Percentiles rank a stretch among this genome's conserved stretches.
phyloP scores from a whole-genome alignment of 2,329 filamentous ascomycete genomes.

The Gyromitra esculenta region DNA sequence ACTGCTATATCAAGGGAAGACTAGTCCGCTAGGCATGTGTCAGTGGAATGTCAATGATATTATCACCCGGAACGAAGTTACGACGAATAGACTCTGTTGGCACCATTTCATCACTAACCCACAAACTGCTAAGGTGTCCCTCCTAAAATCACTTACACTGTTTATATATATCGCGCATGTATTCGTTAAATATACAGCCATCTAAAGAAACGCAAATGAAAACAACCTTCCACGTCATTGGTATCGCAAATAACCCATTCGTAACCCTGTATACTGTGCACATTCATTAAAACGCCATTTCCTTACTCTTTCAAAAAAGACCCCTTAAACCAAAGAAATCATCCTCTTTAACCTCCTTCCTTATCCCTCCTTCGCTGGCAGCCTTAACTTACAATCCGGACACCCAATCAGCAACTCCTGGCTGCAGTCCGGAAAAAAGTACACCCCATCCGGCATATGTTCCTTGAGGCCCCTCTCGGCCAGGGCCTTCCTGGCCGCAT shows the following conservation, averaged over 20 bases:
- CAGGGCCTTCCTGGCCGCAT: conserved; percentile 57
- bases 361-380: not conserved
- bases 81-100: not conserved
- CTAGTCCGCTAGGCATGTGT: not conserved
- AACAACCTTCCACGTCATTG: not conserved
- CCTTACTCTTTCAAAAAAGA: conserved; percentile 18
- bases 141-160: not conserved
- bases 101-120: no score
- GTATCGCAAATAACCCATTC: conserved; percentile 5
- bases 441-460: conserved; percentile 55
- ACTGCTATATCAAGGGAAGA: not conserved
- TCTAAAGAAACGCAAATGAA: conserved; percentile 13
- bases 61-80: not conserved
- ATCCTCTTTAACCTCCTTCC: not conserved
- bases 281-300: conserved; percentile 21
- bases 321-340: not conserved
- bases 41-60: conserved; percentile 1
- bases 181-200: conserved; percentile 9
- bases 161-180: not conserved
- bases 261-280: conserved; percentile 16
- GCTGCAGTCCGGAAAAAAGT: conserved; percentile 52
- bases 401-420: conserved; percentile 54
- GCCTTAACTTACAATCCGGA: conserved; percentile 49
- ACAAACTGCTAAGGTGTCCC: not conserved
- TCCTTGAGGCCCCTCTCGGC: conserved; percentile 53